Evolutionary conservation across 345 rosid genomes (phyloP).

Genomic region (Salix exigua): DNA sequence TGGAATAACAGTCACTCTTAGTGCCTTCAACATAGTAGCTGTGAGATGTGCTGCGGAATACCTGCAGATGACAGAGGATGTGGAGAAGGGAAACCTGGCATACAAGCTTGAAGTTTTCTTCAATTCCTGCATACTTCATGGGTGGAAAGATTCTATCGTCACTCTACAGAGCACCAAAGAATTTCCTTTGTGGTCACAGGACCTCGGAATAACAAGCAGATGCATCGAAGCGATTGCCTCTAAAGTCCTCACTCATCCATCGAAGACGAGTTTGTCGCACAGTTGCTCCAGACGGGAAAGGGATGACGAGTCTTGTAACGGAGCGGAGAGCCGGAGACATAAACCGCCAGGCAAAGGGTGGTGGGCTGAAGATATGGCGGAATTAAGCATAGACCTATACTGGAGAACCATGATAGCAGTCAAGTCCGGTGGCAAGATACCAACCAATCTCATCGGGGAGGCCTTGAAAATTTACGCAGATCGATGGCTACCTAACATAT

Average conservation of each 20-base stretch:
- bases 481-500: constrained; percentile 72
- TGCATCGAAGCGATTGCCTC: constrained; percentile 79
- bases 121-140: constrained; percentile 76
- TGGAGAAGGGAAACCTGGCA: constrained; percentile 87
- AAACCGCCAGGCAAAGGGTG: constrained; percentile 55
- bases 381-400: constrained; percentile 76
- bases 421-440: constrained; percentile 73
- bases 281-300: constrained; percentile 76
- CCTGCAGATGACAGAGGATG: constrained; percentile 90
- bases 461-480: constrained; percentile 81
- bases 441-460: constrained; percentile 64
- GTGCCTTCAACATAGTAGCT: constrained; percentile 87
- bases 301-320: constrained; percentile 67
- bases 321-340: constrained; percentile 50
- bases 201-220: constrained; percentile 75
- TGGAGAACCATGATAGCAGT: constrained; percentile 90
- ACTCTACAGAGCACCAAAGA: constrained; percentile 78
- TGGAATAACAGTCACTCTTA: constrained; percentile 85
- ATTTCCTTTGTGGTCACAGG: constrained; percentile 76
- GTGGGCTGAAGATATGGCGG: constrained; percentile 99
- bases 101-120: constrained; percentile 92
- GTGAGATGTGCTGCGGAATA: constrained; percentile 89
- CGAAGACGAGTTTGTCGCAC: constrained; percentile 76
- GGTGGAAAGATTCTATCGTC: constrained; percentile 88
- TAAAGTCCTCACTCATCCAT: constrained; percentile 62